A percentile compares a stretch with the other conserved stretches of the same genome.
These are phyloP conservation scores for Saraca asoca DNA, from an alignment of 331 rosid genomes.

Conservation along the genomic window DNA sequence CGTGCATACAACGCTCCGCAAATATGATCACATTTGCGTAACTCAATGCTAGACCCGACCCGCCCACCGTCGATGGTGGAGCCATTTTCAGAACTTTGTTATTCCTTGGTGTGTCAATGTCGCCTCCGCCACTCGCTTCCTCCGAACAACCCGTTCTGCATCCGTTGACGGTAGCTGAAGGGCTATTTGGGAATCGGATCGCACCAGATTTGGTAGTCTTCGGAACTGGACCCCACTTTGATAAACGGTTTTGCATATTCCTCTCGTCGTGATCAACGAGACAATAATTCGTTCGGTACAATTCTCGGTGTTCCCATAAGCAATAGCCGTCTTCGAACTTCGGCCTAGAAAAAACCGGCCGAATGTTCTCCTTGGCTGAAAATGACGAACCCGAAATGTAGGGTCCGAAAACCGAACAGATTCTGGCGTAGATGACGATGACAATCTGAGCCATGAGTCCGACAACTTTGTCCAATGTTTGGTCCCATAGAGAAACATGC, in stretches of 20 bases:
- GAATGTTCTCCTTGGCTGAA: background rate
- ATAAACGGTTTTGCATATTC: background rate
- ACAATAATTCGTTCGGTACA: conserved; percentile 25
- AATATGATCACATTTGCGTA: conserved; percentile 60
- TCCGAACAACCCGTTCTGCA: background rate
- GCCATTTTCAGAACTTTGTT: conserved; percentile 46
- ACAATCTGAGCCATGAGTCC: conserved; percentile 53
- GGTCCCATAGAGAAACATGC: conserved; percentile 62
- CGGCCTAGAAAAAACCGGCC: background rate
- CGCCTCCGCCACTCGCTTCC: background rate
- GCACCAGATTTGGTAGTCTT: conserved; percentile 8
- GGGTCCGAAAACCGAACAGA: conserved; percentile 47
- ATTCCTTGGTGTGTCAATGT: conserved; percentile 10
- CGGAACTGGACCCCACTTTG: conserved; percentile 31
- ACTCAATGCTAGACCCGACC: conserved; percentile 53
- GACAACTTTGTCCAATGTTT: conserved; percentile 50
- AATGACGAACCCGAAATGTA: conserved; percentile 19
- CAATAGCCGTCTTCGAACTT: conserved; percentile 30
- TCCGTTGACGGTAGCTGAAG: background rate
- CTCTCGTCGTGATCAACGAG: conserved; percentile 11
- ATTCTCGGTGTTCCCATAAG: conserved; percentile 39
- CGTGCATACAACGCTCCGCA: conserved; percentile 52
- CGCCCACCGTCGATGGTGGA: conserved; percentile 56
- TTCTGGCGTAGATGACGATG: conserved; percentile 52
- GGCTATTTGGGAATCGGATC: conserved; percentile 13